Conservation (phyloP, 805 yeast genomes). For the Zygosaccharomyces pseudorouxii region DNA sequence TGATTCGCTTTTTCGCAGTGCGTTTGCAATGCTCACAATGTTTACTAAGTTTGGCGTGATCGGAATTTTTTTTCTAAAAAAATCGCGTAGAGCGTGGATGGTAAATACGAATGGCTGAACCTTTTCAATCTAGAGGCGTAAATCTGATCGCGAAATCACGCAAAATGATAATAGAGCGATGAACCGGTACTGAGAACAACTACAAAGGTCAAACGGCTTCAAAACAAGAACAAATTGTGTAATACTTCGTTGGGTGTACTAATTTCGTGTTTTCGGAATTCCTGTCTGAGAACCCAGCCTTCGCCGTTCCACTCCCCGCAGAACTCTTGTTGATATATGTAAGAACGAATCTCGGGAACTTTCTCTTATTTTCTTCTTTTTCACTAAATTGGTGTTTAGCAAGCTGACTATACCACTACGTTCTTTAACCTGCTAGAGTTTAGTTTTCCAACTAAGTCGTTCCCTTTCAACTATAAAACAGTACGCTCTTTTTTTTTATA, state of each 20-base stretch:
- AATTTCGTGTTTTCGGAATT: not conserved
- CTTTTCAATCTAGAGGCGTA: not conserved
- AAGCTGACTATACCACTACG: no score
- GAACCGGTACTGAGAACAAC: not conserved
- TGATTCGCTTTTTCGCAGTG: no score
- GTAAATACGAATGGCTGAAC: not conserved
- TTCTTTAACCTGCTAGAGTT: no score
- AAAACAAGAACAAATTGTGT: not conserved
- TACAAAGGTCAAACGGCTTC: not conserved
- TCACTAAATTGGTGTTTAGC: not conserved
- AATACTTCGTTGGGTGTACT: not conserved
- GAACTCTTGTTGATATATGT: not conserved
- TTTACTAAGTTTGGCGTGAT: no score
- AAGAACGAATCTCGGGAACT: not conserved
- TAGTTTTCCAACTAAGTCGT: slow-evolving; percentile 1
- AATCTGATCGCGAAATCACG: not conserved
- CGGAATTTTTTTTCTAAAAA: no score
- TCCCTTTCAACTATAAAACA: not conserved
- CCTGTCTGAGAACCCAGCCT: not conserved
- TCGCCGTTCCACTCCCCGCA: not conserved
- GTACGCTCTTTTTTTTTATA: not conserved
- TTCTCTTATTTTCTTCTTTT: slow-evolving; percentile 10
- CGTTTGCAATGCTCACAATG: no score
- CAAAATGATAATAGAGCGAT: not conserved
- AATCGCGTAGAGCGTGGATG: not conserved